A percentile compares a stretch with the other conserved stretches of the same genome.
These are phyloP conservation scores for Debaryomyces hansenii DNA, from an alignment of 805 yeast species.

Conservation along the genomic window DNA sequence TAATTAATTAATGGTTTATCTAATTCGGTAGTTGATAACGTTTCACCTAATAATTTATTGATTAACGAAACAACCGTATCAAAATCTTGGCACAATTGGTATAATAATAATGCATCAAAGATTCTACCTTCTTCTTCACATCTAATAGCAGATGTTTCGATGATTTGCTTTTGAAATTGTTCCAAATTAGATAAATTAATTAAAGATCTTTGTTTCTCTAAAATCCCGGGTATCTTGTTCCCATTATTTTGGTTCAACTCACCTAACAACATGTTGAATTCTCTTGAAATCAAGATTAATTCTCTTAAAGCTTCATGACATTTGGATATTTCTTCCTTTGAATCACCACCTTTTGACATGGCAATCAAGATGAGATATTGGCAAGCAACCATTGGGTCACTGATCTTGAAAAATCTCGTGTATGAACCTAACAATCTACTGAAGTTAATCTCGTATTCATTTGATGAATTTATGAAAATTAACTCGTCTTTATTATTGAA, in stretches of 20 bases:
- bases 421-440: slow-evolving; percentile 75
- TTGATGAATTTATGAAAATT: slow-evolving; percentile 30
- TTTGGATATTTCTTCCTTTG: slow-evolving; percentile 48
- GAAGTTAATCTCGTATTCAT: slow-evolving; percentile 44
- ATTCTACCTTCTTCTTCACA: slow-evolving; percentile 92
- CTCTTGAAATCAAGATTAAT: slow-evolving; percentile 81
- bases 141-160: slow-evolving; percentile 79
- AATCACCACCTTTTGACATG: slow-evolving; percentile 38
- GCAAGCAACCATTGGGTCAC: slow-evolving; percentile 90
- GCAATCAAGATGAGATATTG: slow-evolving; percentile 80
- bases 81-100: slow-evolving; percentile 86
- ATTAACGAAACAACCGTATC: slow-evolving; percentile 75
- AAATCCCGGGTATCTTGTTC: slow-evolving; percentile 73
- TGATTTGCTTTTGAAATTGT: slow-evolving; percentile 65
- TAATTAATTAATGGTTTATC: slow-evolving; percentile 52
- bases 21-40: slow-evolving; percentile 67
- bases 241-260: slow-evolving; percentile 71
- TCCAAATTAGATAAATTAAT: slow-evolving; percentile 58
- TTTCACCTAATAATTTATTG: slow-evolving; percentile 76
- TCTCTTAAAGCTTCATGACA: slow-evolving; percentile 82
- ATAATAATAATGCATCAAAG: slow-evolving; percentile 80
- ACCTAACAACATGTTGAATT: slow-evolving; percentile 80
- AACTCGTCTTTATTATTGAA: slow-evolving; percentile 33
- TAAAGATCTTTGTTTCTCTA: slow-evolving; percentile 73
- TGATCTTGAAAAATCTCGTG: slow-evolving; percentile 75